Evolutionary conservation across 306 rosid genomes (phyloP).

Genomic region (Prunus fruticosa): DNA sequence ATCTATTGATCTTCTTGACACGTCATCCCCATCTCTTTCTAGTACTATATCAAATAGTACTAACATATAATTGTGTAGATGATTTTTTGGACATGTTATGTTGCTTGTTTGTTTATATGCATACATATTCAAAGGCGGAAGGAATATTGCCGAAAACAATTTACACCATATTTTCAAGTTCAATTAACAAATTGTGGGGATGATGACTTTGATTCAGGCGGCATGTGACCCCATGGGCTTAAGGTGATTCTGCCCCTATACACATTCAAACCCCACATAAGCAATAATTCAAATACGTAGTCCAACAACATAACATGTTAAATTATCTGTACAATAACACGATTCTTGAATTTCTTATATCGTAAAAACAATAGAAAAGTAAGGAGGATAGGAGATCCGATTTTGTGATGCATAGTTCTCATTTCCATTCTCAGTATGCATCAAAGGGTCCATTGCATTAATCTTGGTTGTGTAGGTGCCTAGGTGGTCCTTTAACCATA

Average conservation of each 20-base stretch:
- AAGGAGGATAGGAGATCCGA: neutral
- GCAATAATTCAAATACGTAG: neutral
- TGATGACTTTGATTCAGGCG: too few species aligned
- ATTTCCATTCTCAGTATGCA: neutral
- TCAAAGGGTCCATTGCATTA: neutral
- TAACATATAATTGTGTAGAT: too few species aligned
- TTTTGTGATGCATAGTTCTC: neutral
- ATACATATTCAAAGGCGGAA: too few species aligned
- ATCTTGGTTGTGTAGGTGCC: neutral
- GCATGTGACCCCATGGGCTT: too few species aligned
- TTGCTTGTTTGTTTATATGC: too few species aligned
- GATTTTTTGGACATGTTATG: too few species aligned
- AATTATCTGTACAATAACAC: neutral
- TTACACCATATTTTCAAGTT: too few species aligned
- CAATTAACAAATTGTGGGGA: too few species aligned
- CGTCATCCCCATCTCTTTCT: neutral
- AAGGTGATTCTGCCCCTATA: too few species aligned
- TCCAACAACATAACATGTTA: neutral
- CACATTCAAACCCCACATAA: neutral
- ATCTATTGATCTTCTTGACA: neutral
- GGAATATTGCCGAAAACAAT: too few species aligned
- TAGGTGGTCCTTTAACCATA: conserved; percentile 23
- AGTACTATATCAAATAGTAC: neutral
- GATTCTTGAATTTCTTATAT: neutral
- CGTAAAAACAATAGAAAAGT: neutral